Percentiles rank a stretch among this genome's conserved stretches.
phyloP scores from a whole-genome alignment of 1,139 yeast species.

The Tardiomyces depauwii region DNA sequence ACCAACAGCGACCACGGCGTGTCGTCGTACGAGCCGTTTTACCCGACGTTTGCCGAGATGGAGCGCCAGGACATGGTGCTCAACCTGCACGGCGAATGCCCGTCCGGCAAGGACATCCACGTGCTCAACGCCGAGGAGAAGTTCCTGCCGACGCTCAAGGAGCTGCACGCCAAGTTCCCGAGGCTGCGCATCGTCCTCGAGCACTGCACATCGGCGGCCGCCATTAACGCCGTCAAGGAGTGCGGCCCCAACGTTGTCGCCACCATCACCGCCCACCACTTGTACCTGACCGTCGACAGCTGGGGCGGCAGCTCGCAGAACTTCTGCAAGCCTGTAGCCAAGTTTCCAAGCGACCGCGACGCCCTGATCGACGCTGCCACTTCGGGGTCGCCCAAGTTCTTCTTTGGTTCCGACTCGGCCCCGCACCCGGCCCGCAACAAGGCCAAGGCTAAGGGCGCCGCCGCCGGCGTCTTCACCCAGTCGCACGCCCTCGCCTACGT shows the following conservation, averaged over 20 bases:
- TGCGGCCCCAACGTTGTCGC: conserved; percentile 78
- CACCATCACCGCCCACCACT: conserved; percentile 91
- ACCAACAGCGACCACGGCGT: conserved; percentile 92
- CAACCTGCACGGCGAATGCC: conserved; percentile 91
- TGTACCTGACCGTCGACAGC: conserved; percentile 75
- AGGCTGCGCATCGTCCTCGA: conserved; percentile 77
- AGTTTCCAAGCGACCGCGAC: conserved; percentile 70
- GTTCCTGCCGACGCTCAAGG: conserved; percentile 81
- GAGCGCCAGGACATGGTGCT: conserved; percentile 64
- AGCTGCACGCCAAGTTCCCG: conserved; percentile 77
- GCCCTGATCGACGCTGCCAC: conserved; percentile 83
- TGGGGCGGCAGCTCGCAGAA: conserved; percentile 97
- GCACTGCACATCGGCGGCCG: conserved; percentile 89
- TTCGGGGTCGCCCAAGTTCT: conserved; percentile 84
- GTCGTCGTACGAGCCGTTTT: conserved; percentile 76
- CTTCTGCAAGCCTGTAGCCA: conserved; percentile 98
- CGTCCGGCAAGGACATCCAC: conserved; percentile 48
- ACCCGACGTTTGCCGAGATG: conserved; percentile 84
- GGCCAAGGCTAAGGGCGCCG: conserved; percentile 68
- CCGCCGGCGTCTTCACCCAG: conserved; percentile 97
- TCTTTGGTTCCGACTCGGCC: conserved; percentile 96
- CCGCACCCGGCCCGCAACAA: conserved; percentile 84
- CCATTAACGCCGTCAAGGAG: conserved; percentile 61
- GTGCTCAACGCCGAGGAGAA: conserved; percentile 89
- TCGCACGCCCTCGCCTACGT: conserved; percentile 70